Evolutionary conservation across 2,329 filamentous ascomycete genomes (phyloP).

Genomic region (Lojkania enalia): DNA sequence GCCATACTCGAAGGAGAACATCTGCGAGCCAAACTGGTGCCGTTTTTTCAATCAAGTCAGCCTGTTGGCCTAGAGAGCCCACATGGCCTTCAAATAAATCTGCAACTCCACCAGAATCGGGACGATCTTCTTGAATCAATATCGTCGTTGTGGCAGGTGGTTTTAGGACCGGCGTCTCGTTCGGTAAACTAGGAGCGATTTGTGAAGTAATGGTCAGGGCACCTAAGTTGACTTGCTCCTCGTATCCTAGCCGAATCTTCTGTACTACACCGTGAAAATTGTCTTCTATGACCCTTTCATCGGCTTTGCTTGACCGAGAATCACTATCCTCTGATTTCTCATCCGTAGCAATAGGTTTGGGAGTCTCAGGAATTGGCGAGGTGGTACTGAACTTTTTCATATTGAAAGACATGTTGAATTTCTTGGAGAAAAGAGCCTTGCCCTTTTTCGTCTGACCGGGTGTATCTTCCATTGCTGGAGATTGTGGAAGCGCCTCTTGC

Average conservation of each 20-base stretch:
- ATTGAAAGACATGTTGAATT: constrained; percentile 77
- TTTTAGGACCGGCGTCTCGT: constrained; percentile 76
- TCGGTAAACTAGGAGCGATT: constrained; percentile 69
- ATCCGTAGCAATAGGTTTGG: constrained; percentile 73
- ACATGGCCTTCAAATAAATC: constrained; percentile 93
- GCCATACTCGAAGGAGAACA: constrained; percentile 69
- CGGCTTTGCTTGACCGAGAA: constrained; percentile 57
- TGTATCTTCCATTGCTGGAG: constrained; percentile 47
- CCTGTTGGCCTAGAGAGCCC: constrained; percentile 72
- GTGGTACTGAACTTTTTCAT: constrained; percentile 82
- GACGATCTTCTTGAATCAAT: constrained; percentile 67
- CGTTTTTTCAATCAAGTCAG: constrained; percentile 80
- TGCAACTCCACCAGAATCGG: constrained; percentile 66
- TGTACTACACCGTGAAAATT: constrained; percentile 74
- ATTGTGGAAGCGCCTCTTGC: constrained; percentile 33
- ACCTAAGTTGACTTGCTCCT: constrained; percentile 63
- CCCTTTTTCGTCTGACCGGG: constrained; percentile 55
- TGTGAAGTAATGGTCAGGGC: constrained; percentile 59
- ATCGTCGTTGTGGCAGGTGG: constrained; percentile 66
- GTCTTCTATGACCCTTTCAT: constrained; percentile 75
- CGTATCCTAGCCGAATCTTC: constrained; percentile 72
- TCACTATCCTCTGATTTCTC: constrained; percentile 72
- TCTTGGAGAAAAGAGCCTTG: constrained; percentile 71
- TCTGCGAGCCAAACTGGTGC: constrained; percentile 93
- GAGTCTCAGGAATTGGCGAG: constrained; percentile 59